phyloP scores from a whole-genome alignment of 352 stramenopile species.

The Blastocystis sp. region DNA sequence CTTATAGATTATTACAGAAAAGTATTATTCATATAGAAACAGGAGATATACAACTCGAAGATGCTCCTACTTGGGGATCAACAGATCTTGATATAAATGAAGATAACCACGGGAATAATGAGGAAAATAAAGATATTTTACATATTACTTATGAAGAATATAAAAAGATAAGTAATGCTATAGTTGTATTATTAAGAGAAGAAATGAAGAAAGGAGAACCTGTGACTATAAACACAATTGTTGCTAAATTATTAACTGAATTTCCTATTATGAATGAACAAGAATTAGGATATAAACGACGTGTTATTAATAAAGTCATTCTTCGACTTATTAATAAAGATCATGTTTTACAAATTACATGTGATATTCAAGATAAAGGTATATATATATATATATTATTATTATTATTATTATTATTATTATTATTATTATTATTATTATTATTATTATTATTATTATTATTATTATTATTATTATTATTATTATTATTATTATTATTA shows the following conservation, averaged over 20 bases:
- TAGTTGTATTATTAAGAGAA: constrained; percentile 54
- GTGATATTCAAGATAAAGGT: constrained; percentile 34
- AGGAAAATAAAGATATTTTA: neutral
- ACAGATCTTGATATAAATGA: neutral
- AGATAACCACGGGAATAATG: neutral
- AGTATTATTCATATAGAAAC: constrained; percentile 96
- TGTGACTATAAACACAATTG: constrained; percentile 45
- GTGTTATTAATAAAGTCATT: constrained; percentile 52
- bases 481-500: too few relatives aligned
- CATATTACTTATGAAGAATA: constrained; percentile 67
- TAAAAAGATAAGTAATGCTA: constrained; percentile 54
- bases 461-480: too few relatives aligned
- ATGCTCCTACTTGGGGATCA: constrained; percentile 39
- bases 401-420: too few relatives aligned
- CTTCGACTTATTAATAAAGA: constrained; percentile 53
- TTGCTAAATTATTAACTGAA: constrained; percentile 55
- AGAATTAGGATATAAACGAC: constrained; percentile 50
- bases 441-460: too few relatives aligned
- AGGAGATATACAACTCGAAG: constrained; percentile 75
- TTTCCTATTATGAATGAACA: constrained; percentile 52
- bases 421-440: too few relatives aligned
- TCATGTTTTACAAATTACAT: constrained; percentile 38
- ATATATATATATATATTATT: too few relatives aligned
- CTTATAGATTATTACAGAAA: constrained; percentile 82
- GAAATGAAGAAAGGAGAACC: constrained; percentile 26